Percentiles rank a stretch among this genome's conserved stretches.
These are phyloP conservation scores for Microascus cirrosus DNA, from an alignment of 2,329 filamentous ascomycete genomes.

Conservation along the genomic window DNA sequence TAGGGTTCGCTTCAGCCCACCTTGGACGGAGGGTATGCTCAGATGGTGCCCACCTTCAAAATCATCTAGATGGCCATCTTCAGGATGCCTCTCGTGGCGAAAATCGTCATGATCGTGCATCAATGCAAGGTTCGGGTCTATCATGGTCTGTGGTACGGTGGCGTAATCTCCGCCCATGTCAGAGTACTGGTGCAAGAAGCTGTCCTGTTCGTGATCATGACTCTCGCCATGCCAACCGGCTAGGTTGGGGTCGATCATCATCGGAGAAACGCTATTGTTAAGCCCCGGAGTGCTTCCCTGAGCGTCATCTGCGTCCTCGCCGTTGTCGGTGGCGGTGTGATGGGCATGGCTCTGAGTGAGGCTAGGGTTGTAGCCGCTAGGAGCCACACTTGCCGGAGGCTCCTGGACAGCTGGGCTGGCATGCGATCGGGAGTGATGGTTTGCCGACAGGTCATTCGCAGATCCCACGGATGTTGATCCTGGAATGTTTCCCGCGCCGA, in stretches of 20 bases:
- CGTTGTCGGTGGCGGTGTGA: not conserved
- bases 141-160: not conserved
- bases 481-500: not conserved
- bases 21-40: constrained; percentile 1
- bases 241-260: constrained; percentile 5
- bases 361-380: not conserved
- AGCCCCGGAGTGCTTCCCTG: not conserved
- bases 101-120: constrained; percentile 1
- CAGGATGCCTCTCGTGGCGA: constrained; percentile 1
- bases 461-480: not conserved
- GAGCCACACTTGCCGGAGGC: not conserved
- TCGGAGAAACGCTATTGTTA: not conserved
- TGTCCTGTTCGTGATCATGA: constrained; percentile 3
- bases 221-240: not conserved
- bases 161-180: constrained; percentile 4
- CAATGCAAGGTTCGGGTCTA: constrained; percentile 2
- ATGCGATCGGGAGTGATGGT: not conserved
- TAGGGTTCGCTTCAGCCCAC: constrained; percentile 1
- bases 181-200: constrained; percentile 4
- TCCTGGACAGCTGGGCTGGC: not conserved
- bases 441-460: not conserved
- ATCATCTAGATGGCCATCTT: constrained; percentile 2
- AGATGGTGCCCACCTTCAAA: constrained; percentile 1
- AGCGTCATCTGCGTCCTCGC: not conserved
- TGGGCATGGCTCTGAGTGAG: not conserved